Evolutionary conservation across 78 protist genomes (phyloP), one percentile per base, ranked within the genome.

Genomic region (Emiliania huxleyi): DNA sequence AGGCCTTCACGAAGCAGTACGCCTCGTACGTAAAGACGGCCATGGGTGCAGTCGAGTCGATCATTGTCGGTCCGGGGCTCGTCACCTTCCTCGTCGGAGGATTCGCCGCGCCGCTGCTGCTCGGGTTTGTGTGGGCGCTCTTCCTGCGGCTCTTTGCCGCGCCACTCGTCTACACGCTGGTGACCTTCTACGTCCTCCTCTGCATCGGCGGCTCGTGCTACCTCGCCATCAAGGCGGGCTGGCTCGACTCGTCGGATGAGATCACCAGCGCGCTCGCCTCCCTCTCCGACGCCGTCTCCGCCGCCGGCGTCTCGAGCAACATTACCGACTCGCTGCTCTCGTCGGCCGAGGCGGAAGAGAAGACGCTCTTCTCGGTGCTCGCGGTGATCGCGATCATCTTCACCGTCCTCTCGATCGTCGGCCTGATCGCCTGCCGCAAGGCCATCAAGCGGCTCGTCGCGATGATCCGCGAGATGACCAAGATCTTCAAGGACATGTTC

Each of bases 401-500:
- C 48, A 77, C 85, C 48, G 19, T 40, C n/a, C 44, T 77, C 46
- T 2, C 2, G 29, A 40, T 77, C 46, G 4, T 77, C 48, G 4
- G 11, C 33, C 46, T 77, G 35, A 21, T 77, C 85, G n/a, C 26
- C 46, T 40, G 2, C 49, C 85, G 85, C 35, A 37, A 40, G 48
- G 44, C 48, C n/a, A 37, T 77, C 23, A 19, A 37, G 4, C 85
- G 85, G 19, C 85, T 77, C 85, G 26, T 77, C 46, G 85, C 48
- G 33, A 77, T 77, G 19, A 15, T 77, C 35, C n/a, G 26, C 19
- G 85, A 77, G 46, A 21, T 3, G n/a, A 77, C 85, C 85, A 77
- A 77, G 85, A 21, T 77, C 1, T 77, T 77, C 85, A 77, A 77
- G 85, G 85, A 11, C 44, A 77, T 77, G 85, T 77, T 40, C 85